Conservation (phyloP, 257 asterid species). For the Rauvolfia tetraphylla region DNA sequence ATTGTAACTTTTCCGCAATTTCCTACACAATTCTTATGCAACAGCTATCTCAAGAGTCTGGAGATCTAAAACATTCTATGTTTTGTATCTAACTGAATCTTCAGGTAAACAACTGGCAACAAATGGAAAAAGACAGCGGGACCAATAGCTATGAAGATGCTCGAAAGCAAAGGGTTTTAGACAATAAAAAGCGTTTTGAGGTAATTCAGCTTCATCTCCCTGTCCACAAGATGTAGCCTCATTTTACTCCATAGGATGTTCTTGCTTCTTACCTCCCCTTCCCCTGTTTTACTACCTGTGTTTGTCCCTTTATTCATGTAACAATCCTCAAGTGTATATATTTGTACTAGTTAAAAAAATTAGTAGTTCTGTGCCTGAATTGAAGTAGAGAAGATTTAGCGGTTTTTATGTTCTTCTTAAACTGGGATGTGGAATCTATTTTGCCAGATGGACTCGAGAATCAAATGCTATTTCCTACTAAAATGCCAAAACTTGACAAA, state of each 20-base stretch:
- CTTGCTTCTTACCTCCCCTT: neutral
- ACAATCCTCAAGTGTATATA: neutral
- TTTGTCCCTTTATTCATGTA: too few relatives aligned
- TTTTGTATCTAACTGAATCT: constrained; percentile 12
- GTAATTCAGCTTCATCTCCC: constrained; percentile 25
- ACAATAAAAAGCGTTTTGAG: constrained; percentile 70
- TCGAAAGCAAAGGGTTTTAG: constrained; percentile 68
- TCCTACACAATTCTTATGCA: neutral
- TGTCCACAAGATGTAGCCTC: too few relatives aligned
- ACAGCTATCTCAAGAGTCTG: neutral
- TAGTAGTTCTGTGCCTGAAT: neutral
- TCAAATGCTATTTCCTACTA: neutral
- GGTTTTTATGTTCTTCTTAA: neutral
- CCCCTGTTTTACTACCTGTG: too few relatives aligned
- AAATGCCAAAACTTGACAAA: neutral
- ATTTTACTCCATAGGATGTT: neutral
- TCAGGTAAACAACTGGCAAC: constrained; percentile 11
- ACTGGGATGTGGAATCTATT: neutral
- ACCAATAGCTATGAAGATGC: constrained; percentile 57
- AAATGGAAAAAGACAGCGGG: constrained; percentile 40
- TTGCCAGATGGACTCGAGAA: neutral
- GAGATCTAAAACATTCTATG: neutral
- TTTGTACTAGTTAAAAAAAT: neutral
- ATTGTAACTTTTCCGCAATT: neutral
- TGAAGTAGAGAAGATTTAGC: neutral